phyloP scores from a whole-genome alignment of 2,329 filamentous ascomycete species.

The Peltaster fructicola region DNA sequence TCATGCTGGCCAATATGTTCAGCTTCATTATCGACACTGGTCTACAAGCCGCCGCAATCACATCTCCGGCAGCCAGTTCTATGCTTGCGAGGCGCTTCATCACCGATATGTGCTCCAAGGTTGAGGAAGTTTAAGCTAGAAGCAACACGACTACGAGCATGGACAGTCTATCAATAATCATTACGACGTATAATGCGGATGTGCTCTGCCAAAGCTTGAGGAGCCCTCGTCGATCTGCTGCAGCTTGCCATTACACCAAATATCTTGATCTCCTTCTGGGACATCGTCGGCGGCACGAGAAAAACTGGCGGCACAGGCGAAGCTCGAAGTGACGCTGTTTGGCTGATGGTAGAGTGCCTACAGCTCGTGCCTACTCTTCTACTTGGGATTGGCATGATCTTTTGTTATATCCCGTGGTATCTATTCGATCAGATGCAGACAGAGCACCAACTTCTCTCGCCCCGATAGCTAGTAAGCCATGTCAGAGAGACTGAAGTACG shows the following conservation, averaged over 20 bases:
- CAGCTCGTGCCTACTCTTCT: constrained; percentile 51
- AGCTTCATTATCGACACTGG: constrained; percentile 57
- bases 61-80: constrained; percentile 33
- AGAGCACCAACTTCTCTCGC: constrained; percentile 51
- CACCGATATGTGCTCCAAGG: constrained; percentile 28
- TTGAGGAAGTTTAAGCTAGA: constrained; percentile 2
- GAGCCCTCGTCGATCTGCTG: constrained; percentile 46
- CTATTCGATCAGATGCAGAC: not conserved
- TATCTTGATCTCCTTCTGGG: constrained; percentile 36
- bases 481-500: constrained; percentile 51
- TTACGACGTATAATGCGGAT: constrained; percentile 30
- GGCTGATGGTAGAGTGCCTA: constrained; percentile 55
- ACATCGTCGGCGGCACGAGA: constrained; percentile 24
- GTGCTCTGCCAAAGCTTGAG: constrained; percentile 46
- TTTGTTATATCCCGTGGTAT: not conserved
- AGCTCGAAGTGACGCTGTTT: constrained; percentile 48
- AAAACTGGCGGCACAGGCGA: constrained; percentile 37
- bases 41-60: constrained; percentile 45
- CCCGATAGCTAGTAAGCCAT: constrained; percentile 58
- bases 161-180: constrained; percentile 48
- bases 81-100: constrained; percentile 58
- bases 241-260: constrained; percentile 43
- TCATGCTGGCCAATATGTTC: constrained; percentile 45
- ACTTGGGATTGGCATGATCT: constrained; percentile 52
- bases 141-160: constrained; percentile 37